These are phyloP conservation scores for Eucalyptus dawsonii DNA, from an alignment of 345 rosid species.

Conservation along the genomic window DNA sequence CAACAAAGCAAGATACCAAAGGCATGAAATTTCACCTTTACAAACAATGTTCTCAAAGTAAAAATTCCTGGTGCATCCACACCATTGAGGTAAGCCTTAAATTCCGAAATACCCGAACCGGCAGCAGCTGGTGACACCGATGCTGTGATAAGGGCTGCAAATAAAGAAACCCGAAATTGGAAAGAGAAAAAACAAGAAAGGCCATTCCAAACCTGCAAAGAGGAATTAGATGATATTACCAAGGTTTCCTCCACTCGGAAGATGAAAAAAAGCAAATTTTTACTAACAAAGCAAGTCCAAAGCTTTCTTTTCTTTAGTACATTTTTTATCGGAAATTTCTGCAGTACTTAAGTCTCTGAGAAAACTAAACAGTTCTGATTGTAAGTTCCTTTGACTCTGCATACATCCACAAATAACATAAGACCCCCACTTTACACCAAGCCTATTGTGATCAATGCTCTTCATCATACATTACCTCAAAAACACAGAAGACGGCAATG, in stretches of 20 bases:
- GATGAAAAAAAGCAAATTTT: neutral
- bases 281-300: neutral
- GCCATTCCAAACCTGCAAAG: constrained; percentile 51
- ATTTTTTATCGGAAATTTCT: too few relatives aligned
- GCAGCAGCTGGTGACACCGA: constrained; percentile 74
- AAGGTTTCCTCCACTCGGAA: neutral
- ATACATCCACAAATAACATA: neutral
- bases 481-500: neutral
- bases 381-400: neutral
- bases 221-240: neutral
- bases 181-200: constrained; percentile 48
- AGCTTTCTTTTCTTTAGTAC: neutral
- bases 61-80: constrained; percentile 86
- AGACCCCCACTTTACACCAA: neutral
- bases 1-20: neutral
- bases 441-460: neutral
- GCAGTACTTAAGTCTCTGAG: neutral
- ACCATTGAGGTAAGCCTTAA: constrained; percentile 89
- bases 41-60: constrained; percentile 55
- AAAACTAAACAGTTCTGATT: neutral
- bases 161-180: constrained; percentile 61
- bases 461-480: neutral
- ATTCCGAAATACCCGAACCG: constrained; percentile 95
- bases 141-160: constrained; percentile 58
- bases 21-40: constrained; percentile 36